phyloP scores from a whole-genome alignment of 2,329 filamentous ascomycete genomes.

The Sporothrix globosa region DNA sequence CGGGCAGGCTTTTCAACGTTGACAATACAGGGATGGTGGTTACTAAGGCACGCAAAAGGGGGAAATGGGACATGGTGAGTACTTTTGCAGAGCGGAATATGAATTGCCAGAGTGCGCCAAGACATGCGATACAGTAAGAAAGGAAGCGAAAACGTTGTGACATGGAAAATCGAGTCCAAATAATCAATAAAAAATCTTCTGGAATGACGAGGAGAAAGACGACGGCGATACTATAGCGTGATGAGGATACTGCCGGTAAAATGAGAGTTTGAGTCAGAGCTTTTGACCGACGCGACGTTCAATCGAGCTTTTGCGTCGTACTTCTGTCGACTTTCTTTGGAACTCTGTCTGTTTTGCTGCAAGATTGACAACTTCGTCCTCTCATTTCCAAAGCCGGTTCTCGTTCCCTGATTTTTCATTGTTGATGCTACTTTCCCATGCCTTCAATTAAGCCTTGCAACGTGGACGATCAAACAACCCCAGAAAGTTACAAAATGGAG shows the following conservation, averaged over 20 bases:
- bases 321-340: background rate
- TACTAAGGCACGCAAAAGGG: constrained; percentile 9
- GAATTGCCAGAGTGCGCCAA: constrained; percentile 23
- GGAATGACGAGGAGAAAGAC: background rate
- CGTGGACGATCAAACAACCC: constrained; percentile 14
- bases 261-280: background rate
- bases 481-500: background rate
- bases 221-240: background rate
- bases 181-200: background rate
- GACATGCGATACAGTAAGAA: background rate
- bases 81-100: background rate
- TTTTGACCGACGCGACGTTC: background rate
- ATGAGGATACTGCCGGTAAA: background rate
- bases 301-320: background rate
- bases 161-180: no score
- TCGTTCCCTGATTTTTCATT: constrained; percentile 9
- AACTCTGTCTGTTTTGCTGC: background rate
- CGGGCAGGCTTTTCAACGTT: no score
- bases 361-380: background rate
- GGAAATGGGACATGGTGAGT: background rate
- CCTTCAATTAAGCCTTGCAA: background rate
- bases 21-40: background rate
- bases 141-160: background rate
- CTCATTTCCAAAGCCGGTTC: background rate
- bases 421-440: background rate